A percentile compares a stretch with the other conserved stretches of the same genome.
Evolutionary conservation across 805 yeast species (phyloP).

Genomic region (Candida suzukii): DNA sequence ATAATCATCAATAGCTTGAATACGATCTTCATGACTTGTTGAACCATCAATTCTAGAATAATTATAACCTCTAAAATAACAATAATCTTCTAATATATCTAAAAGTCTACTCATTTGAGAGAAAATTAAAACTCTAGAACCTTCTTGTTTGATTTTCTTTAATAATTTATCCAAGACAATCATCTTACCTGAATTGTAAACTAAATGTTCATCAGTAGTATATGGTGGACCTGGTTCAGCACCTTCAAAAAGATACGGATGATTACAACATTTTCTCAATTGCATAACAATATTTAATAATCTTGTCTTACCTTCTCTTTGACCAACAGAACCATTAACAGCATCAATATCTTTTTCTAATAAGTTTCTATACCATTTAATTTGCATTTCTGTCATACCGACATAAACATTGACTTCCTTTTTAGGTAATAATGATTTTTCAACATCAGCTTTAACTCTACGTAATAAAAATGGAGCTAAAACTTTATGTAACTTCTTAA

Average conservation of each 20-base stretch:
- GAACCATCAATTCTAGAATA: conserved; percentile 94
- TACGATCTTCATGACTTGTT: conserved; percentile 88
- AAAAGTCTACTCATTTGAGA: conserved; percentile 90
- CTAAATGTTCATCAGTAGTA: conserved; percentile 91
- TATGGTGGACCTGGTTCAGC: conserved; percentile 99
- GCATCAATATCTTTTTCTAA: conserved; percentile 93
- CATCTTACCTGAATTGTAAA: conserved; percentile 89
- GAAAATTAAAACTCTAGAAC: conserved; percentile 85
- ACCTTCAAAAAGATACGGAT: conserved; percentile 96
- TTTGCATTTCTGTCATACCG: conserved; percentile 95
- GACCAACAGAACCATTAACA: conserved; percentile 92
- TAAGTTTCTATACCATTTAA: conserved; percentile 82
- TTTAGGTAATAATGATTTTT: conserved; percentile 83
- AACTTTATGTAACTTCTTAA: conserved; percentile 82
- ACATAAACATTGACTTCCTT: conserved; percentile 85
- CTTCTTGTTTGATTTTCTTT: conserved; percentile 61
- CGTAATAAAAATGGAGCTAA: conserved; percentile 82
- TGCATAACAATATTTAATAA: conserved; percentile 94
- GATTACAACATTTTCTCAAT: conserved; percentile 92
- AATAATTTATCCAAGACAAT: conserved; percentile 77
- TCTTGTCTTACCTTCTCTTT: conserved; percentile 87
- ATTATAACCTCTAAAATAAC: conserved; percentile 72
- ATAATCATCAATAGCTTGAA: conserved; percentile 87
- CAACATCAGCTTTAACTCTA: conserved; percentile 90
- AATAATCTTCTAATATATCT: conserved; percentile 89